phyloP scores from a whole-genome alignment of 2,329 filamentous ascomycete genomes.

The Dactylellina cionopaga region DNA sequence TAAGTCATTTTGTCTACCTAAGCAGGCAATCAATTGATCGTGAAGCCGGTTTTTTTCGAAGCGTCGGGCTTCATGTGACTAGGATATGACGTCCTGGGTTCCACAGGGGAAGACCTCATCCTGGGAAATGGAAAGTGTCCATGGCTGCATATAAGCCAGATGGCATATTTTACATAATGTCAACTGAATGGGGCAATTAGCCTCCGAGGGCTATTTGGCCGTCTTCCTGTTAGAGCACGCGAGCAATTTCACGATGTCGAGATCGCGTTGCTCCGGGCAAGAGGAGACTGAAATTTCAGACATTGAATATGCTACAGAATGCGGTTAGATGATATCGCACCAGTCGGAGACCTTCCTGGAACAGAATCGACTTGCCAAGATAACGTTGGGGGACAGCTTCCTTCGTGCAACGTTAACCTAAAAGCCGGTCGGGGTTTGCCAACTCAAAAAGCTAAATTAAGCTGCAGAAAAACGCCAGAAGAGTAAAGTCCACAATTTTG shows the following conservation, averaged over 20 bases:
- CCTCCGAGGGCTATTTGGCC: not conserved
- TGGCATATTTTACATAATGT: not conserved
- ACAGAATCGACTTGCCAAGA: not conserved
- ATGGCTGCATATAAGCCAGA: too few species aligned
- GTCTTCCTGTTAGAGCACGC: too few species aligned
- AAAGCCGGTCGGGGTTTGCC: too few species aligned
- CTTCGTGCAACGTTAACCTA: too few species aligned
- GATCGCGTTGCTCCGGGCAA: not conserved
- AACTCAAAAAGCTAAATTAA: too few species aligned
- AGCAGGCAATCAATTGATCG: not conserved
- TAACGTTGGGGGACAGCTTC: not conserved
- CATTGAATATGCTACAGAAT: not conserved
- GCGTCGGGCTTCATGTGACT: conserved; percentile 13
- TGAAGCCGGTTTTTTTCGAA: conserved; percentile 24
- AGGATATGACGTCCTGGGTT: conserved; percentile 26
- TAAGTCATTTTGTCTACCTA: conserved; percentile 3
- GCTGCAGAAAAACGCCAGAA: too few species aligned
- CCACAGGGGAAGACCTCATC: conserved; percentile 6
- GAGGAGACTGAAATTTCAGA: not conserved
- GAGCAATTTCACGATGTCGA: not conserved
- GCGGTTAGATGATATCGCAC: not conserved
- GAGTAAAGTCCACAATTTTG: too few species aligned
- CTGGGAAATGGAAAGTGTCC: not conserved
- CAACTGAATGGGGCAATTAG: not conserved
- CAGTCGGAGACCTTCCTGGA: conserved; percentile 34